phyloP scores from a whole-genome alignment of 176 grass and related monocot species.

The Zoysia japonica region DNA sequence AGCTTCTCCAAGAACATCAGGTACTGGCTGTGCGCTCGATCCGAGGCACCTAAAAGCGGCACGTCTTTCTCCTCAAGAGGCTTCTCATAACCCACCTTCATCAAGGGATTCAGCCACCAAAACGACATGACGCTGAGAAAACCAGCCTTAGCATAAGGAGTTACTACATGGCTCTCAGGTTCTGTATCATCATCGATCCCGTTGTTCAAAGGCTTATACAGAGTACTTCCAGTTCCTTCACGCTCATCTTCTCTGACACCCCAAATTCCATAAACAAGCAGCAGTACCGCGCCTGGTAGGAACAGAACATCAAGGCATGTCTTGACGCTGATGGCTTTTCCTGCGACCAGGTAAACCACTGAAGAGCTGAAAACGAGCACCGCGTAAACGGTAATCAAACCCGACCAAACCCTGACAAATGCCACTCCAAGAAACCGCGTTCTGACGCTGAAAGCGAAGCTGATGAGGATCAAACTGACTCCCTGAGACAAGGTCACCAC shows the following conservation, averaged over 20 bases:
- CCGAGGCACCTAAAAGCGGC: constrained; percentile 52
- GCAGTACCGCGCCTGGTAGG: constrained; percentile 51
- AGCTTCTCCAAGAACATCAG: constrained; percentile 58
- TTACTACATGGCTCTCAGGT: constrained; percentile 34
- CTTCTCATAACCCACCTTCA: constrained; percentile 78
- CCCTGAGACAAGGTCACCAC: constrained; percentile 51
- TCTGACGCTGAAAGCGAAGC: constrained; percentile 42
- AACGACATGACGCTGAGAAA: constrained; percentile 76
- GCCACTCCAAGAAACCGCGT: constrained; percentile 28
- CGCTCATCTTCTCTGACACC: constrained; percentile 16
- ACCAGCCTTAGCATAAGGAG: constrained; percentile 61
- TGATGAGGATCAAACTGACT: constrained; percentile 33
- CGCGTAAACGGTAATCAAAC: constrained; percentile 19
- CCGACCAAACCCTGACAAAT: constrained; percentile 39
- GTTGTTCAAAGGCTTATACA: constrained; percentile 59
- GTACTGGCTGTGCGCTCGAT: constrained; percentile 61
- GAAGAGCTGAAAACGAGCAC: constrained; percentile 57
- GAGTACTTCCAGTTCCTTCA: constrained; percentile 30
- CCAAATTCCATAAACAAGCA: constrained; percentile 43
- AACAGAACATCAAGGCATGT: constrained; percentile 59
- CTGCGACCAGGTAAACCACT: constrained; percentile 37
- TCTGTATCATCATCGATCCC: constrained; percentile 29
- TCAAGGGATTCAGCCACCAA: constrained; percentile 87
- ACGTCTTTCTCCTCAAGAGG: constrained; percentile 87
- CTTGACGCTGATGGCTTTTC: constrained; percentile 44